phyloP scores from a whole-genome alignment of 1,284 basidiomycete genomes.

The Austroboletus rostrupii region DNA sequence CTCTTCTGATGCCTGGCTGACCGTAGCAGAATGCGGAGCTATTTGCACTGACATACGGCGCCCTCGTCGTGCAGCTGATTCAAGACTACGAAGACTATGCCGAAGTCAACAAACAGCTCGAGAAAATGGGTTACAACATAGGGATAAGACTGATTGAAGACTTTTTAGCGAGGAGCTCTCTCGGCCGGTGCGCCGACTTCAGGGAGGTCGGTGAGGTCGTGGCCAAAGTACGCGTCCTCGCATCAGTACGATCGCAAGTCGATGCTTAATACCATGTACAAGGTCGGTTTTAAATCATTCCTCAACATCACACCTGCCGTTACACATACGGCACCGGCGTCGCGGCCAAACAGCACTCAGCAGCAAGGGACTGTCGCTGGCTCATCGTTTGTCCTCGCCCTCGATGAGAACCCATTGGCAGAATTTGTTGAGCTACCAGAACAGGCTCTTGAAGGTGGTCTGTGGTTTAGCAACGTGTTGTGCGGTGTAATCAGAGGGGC shows the following conservation, averaged over 20 bases:
- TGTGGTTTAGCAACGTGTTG: constrained; percentile 96
- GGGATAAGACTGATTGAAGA: constrained; percentile 96
- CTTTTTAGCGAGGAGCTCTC: constrained; percentile 86
- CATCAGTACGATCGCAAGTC: not conserved
- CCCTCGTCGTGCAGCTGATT: constrained; percentile 95
- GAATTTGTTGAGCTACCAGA: constrained; percentile 98
- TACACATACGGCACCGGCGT: constrained; percentile 56
- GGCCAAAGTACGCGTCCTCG: constrained; percentile 61
- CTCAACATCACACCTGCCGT: constrained; percentile 89
- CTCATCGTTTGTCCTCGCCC: constrained; percentile 74
- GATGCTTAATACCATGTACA: not conserved
- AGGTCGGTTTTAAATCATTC: constrained; percentile 99
- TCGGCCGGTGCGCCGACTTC: constrained; percentile 88
- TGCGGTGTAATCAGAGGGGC: constrained; percentile 93
- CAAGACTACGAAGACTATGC: constrained; percentile 98
- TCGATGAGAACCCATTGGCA: constrained; percentile 95
- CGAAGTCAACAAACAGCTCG: constrained; percentile 82
- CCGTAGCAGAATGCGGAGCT: constrained; percentile 85
- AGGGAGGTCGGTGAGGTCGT: constrained; percentile 92
- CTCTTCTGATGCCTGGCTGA: constrained; percentile 8
- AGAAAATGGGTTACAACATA: constrained; percentile 98
- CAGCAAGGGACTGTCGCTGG: constrained; percentile 37
- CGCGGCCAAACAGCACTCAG: constrained; percentile 40
- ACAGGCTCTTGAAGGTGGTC: constrained; percentile 85
- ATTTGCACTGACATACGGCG: constrained; percentile 96